phyloP scores from a whole-genome alignment of 768 basidiomycete species.

The Phallus indusiatus region DNA sequence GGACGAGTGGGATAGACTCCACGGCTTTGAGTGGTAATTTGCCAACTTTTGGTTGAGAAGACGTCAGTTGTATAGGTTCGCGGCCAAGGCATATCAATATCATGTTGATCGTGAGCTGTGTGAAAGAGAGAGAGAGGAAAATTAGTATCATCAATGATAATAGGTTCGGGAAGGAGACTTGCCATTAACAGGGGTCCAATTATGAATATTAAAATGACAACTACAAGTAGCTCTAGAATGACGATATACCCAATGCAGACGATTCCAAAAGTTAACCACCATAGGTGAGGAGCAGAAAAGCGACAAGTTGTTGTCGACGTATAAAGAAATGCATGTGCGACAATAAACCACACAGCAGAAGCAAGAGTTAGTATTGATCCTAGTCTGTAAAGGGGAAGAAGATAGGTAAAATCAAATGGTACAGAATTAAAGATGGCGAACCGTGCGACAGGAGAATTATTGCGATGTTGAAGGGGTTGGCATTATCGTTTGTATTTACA shows the following conservation, averaged over 20 bases:
- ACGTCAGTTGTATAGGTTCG: slow-evolving; percentile 67
- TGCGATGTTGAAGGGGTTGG: not conserved
- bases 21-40: slow-evolving; percentile 65
- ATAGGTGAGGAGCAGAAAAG: slow-evolving; percentile 64
- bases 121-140: not conserved
- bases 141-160: slow-evolving; percentile 6
- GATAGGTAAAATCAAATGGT: not conserved
- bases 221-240: slow-evolving; percentile 58
- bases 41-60: slow-evolving; percentile 69
- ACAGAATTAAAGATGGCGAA: slow-evolving; percentile 3
- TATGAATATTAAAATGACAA: slow-evolving; percentile 70
- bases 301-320: slow-evolving; percentile 70
- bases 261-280: slow-evolving; percentile 81
- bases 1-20: slow-evolving; percentile 72
- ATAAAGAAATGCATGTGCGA: slow-evolving; percentile 71
- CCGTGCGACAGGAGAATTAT: slow-evolving; percentile 7
- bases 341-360: slow-evolving; percentile 76
- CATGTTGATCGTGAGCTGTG: slow-evolving; percentile 67
- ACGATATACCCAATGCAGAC: slow-evolving; percentile 73
- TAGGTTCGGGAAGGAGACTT: slow-evolving; percentile 21
- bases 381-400: slow-evolving; percentile 29
- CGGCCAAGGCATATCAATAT: slow-evolving; percentile 70
- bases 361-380: slow-evolving; percentile 58
- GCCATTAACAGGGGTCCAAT: slow-evolving; percentile 74
- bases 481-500: slow-evolving; percentile 4